phyloP scores from a whole-genome alignment of 192 early-diverging fungal genomes.

The Backusella sp. region DNA sequence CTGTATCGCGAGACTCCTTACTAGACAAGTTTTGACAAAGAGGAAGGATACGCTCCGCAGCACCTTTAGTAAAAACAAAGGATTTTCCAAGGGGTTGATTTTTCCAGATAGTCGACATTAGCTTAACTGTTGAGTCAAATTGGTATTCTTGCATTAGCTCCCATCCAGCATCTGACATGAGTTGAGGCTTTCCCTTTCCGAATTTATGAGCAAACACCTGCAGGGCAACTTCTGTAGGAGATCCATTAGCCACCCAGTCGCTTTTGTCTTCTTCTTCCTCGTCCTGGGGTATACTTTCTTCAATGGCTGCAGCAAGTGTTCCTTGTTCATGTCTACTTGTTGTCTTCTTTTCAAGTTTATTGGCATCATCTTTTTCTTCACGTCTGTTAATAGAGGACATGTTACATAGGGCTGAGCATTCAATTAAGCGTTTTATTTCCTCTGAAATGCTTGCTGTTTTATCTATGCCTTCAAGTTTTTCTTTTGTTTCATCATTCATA shows the following conservation, averaged over 20 bases:
- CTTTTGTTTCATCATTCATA: background rate
- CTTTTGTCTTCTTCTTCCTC: constrained; percentile 18
- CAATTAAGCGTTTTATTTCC: constrained; percentile 36
- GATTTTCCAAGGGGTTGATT: background rate
- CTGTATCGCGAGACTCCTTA: constrained; percentile 25
- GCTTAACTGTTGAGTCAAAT: constrained; percentile 78
- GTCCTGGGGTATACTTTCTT: background rate
- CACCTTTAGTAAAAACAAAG: constrained; percentile 83
- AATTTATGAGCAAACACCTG: constrained; percentile 84
- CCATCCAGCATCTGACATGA: constrained; percentile 46
- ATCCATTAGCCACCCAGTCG: constrained; percentile 80
- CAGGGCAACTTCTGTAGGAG: constrained; percentile 94
- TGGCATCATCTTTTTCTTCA: background rate
- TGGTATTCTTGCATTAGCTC: constrained; percentile 58
- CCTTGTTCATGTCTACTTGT: background rate
- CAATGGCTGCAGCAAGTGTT: background rate
- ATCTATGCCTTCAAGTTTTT: background rate
- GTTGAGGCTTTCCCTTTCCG: constrained; percentile 65
- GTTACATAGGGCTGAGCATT: constrained; percentile 80
- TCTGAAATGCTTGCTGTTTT: background rate
- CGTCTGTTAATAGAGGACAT: constrained; percentile 66
- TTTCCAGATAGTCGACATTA: constrained; percentile 82
- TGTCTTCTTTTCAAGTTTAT: background rate
- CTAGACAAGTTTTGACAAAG: constrained; percentile 58
- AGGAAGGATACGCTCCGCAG: constrained; percentile 80